Conservation (phyloP, 108 stramenopile species). For the Skeletonema tropicum region DNA sequence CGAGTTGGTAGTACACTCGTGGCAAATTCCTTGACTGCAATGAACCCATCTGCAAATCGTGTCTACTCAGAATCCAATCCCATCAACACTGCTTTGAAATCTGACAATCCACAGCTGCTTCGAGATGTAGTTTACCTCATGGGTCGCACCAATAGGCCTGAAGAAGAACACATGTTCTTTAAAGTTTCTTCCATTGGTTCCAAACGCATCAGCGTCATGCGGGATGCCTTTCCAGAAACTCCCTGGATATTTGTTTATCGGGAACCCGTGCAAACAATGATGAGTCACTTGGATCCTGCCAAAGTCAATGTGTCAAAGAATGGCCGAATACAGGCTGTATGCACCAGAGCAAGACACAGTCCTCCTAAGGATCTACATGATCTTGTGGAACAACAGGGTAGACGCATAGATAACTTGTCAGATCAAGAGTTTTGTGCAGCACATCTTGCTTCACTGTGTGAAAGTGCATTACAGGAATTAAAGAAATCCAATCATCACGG, state of each 20-base stretch:
- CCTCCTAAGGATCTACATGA: conserved; percentile 38
- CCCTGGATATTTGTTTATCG: conserved; percentile 94
- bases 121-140: conserved; percentile 79
- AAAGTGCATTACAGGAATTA: conserved; percentile 53
- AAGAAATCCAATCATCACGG: conserved; percentile 29
- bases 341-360: conserved; percentile 18
- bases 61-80: conserved; percentile 85
- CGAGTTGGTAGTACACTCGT: conserved; percentile 92
- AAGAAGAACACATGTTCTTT: conserved; percentile 80
- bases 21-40: conserved; percentile 88
- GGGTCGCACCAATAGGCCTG: conserved; percentile 51
- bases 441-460: conserved; percentile 65
- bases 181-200: conserved; percentile 90
- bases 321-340: conserved; percentile 30
- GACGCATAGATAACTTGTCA: conserved; percentile 33
- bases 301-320: conserved; percentile 11
- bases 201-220: conserved; percentile 60
- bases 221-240: conserved; percentile 73
- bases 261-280: conserved; percentile 91
- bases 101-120: conserved; percentile 61
- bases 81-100: conserved; percentile 59
- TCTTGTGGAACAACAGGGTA: conserved; percentile 42
- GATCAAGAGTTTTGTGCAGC: conserved; percentile 81
- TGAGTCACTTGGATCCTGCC: conserved; percentile 65
- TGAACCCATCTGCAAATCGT: conserved; percentile 62